Evolutionary conservation across 164 flowering plant genomes (phyloP), one percentile per base, ranked within the genome.

Genomic region (Tetracentron sinense): DNA sequence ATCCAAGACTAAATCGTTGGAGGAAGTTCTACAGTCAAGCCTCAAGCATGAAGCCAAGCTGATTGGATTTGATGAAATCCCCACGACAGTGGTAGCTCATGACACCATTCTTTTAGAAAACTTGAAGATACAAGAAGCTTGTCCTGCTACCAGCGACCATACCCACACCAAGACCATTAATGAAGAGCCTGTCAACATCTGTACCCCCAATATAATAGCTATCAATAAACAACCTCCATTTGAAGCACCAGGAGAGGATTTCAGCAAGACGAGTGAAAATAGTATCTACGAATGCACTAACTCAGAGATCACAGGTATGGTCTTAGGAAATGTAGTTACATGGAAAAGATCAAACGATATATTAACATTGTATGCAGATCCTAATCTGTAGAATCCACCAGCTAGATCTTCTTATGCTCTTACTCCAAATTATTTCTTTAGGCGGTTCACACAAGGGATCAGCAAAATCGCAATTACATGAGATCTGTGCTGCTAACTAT

Each of bases 21-120:
- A 84, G 68, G 82, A 80, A 30, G 54, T 84, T 48, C 65, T 93
- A 48, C 79, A 71, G 66, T 69, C 75, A 47, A 74, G 58, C 66
- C 25, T 14, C 51, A 84, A 80, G 74, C 76, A 66, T 75, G 85
- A 84, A 76, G 80, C 94, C 22, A 75, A 58, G 69, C 77, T 93
- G 57, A 80, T 93, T 63, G 98, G 98, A 56, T 90, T 70, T 72
- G 82, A 90, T 74, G 96, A 93, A 67, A 66, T 66, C 20, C 85
- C 87, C 0, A 21, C 73, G 7, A 46, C 60, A 60, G 42, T 65
- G n/a, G 47, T 44, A 50, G 44, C 57, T 61, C 16, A 62, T 14
- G 72, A 65, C 64, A 19, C 30, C 27, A 27, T 21, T 33, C 65
- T 28, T 44, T 7, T 63, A 61, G 78, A 69, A 12, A 53, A 60